A percentile compares a stretch with the other conserved stretches of the same genome.
Evolutionary conservation across 345 rosid species (phyloP).

Genomic region (Salix exigua): DNA sequence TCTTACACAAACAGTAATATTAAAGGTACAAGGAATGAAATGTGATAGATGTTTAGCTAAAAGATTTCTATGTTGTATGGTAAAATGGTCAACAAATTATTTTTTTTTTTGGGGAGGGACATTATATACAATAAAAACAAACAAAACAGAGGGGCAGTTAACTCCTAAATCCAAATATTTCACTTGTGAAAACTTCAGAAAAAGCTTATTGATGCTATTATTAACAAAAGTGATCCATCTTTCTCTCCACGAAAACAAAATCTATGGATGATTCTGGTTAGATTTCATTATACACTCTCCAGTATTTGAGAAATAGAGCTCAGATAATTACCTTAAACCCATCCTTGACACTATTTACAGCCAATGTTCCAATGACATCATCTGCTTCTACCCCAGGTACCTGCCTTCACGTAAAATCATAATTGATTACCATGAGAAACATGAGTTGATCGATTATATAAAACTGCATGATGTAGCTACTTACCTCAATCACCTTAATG

Average conservation of each 20-base stretch:
- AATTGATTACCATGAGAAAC: conserved; percentile 23
- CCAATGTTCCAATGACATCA: conserved; percentile 96
- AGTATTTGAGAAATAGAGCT: conserved; percentile 5
- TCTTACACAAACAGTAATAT: neutral
- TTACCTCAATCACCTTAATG: conserved; percentile 91
- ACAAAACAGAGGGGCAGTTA: too few species aligned
- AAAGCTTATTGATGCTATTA: too few species aligned
- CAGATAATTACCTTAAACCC: conserved; percentile 64
- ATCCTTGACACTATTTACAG: conserved; percentile 67
- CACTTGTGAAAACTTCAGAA: too few species aligned
- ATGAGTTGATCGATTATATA: conserved; percentile 6
- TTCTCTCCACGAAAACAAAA: neutral
- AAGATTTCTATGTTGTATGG: too few species aligned
- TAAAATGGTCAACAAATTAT: too few species aligned
- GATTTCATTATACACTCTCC: neutral
- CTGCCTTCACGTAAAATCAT: conserved; percentile 41
- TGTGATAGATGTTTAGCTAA: neutral
- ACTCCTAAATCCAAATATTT: too few species aligned
- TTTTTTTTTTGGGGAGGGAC: too few species aligned
- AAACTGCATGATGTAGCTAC: conserved; percentile 3
- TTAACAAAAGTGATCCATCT: neutral
- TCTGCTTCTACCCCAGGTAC: conserved; percentile 99
- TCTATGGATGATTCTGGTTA: neutral
- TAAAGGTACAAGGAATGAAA: too few species aligned
- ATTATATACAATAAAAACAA: too few species aligned